phyloP scores from a whole-genome alignment of 352 stramenopile species.

The Phytophthora ohioensis region DNA sequence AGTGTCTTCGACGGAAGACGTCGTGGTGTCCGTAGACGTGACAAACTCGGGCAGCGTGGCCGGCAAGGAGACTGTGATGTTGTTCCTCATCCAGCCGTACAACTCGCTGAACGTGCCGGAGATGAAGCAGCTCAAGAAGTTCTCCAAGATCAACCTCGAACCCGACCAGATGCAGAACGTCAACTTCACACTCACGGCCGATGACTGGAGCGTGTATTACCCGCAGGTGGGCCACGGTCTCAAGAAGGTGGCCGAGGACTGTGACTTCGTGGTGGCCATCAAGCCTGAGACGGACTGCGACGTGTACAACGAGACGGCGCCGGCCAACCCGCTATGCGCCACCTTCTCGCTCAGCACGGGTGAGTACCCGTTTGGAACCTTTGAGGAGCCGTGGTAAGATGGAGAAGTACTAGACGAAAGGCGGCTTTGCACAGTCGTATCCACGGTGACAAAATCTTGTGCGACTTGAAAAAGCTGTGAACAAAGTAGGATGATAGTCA shows the following conservation, averaged over 20 bases:
- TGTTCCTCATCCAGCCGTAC: constrained; percentile 34
- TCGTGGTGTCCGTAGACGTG: constrained; percentile 53
- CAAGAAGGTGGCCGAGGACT: constrained; percentile 52
- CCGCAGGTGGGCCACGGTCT: constrained; percentile 67
- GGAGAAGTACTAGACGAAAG: neutral
- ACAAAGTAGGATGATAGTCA: too few relatives aligned
- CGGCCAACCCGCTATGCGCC: constrained; percentile 44
- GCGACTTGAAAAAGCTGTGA: too few relatives aligned
- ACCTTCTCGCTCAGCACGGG: constrained; percentile 45
- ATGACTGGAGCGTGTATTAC: constrained; percentile 49
- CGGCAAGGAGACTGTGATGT: constrained; percentile 33
- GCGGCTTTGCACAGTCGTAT: too few relatives aligned
- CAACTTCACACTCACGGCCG: constrained; percentile 45
- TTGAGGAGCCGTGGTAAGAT: constrained; percentile 34
- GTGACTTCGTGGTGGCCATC: constrained; percentile 64
- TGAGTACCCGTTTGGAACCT: constrained; percentile 36
- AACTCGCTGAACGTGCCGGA: constrained; percentile 29
- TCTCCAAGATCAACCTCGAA: constrained; percentile 53
- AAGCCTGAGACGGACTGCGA: constrained; percentile 67
- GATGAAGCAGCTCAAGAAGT: constrained; percentile 47
- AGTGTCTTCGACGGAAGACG: constrained; percentile 4
- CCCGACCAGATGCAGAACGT: constrained; percentile 45
- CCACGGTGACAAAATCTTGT: too few relatives aligned
- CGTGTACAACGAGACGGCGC: constrained; percentile 38
- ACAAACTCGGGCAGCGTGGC: constrained; percentile 50